Conservation (phyloP, 2,329 filamentous ascomycete genomes). For the Ceratocystis albifundus region DNA sequence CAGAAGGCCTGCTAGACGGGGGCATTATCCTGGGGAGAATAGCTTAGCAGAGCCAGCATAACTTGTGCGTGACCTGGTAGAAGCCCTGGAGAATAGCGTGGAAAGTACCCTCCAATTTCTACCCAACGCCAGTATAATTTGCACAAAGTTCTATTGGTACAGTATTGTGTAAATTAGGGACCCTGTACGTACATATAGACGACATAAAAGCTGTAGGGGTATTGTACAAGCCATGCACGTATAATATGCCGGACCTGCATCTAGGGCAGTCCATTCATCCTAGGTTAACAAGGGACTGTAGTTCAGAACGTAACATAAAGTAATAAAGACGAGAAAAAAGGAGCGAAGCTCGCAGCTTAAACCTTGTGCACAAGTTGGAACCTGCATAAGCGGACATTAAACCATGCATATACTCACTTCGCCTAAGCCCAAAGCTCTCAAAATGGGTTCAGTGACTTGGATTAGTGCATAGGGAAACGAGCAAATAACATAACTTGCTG, state of each 20-base stretch:
- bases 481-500: not conserved
- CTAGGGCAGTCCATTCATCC: slow-evolving; percentile 10
- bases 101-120: not conserved
- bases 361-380: slow-evolving; percentile 3
- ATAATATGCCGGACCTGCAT: slow-evolving; percentile 13
- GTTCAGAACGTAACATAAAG: not conserved
- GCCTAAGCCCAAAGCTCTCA: slow-evolving; percentile 13
- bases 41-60: not conserved
- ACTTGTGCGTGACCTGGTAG: not conserved
- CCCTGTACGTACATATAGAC: no score
- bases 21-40: not conserved
- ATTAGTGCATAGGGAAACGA: not conserved
- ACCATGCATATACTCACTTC: slow-evolving; percentile 16
- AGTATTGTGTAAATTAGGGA: no score
- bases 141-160: slow-evolving; percentile 2
- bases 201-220: no score
- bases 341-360: not conserved
- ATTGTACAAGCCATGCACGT: not conserved
- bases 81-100: not conserved
- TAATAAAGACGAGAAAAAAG: slow-evolving; percentile 1
- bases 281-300: not conserved
- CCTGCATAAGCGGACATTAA: slow-evolving; percentile 16
- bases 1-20: not conserved
- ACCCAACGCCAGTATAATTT: not conserved
- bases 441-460: not conserved